Evolutionary conservation across 306 rosid genomes (phyloP).

Genomic region (Rosa lucieae): DNA sequence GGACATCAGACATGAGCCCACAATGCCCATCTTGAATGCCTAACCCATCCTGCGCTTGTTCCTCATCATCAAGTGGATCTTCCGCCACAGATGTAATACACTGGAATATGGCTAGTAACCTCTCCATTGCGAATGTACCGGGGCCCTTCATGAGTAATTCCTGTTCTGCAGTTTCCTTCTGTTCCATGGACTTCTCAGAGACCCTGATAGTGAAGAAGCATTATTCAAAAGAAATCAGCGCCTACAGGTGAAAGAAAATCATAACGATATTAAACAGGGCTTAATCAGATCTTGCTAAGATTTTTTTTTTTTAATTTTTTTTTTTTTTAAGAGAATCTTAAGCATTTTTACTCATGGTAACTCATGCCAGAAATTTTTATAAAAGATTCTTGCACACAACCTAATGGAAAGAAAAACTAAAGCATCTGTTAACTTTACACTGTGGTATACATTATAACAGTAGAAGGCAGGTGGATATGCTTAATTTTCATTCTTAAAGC

Average conservation of each 20-base stretch:
- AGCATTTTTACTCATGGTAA: background rate
- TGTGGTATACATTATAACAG: background rate
- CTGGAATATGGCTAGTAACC: slow-evolving; percentile 91
- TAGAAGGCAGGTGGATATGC: background rate
- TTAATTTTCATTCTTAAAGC: background rate
- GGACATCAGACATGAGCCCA: slow-evolving; percentile 79
- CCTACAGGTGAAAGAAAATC: background rate
- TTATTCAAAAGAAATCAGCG: slow-evolving; percentile 13
- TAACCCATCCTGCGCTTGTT: slow-evolving; percentile 36
- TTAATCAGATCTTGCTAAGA: background rate
- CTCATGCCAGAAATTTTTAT: background rate
- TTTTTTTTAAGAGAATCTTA: background rate
- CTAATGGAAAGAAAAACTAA: slow-evolving; percentile 19
- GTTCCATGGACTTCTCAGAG: slow-evolving; percentile 56
- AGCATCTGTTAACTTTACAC: background rate
- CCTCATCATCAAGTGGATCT: slow-evolving; percentile 56
- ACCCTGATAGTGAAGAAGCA: slow-evolving; percentile 47
- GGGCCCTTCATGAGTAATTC: slow-evolving; percentile 89
- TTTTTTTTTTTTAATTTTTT: too few species aligned
- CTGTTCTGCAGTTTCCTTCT: slow-evolving; percentile 77
- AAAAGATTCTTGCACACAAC: background rate
- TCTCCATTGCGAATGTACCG: slow-evolving; percentile 91
- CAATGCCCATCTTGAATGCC: slow-evolving; percentile 44
- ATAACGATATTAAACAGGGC: background rate
- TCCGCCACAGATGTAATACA: slow-evolving; percentile 75